These are phyloP conservation scores for Leishmania braziliensis DNA, from an alignment of 208 protist species.

Conservation along the genomic window DNA sequence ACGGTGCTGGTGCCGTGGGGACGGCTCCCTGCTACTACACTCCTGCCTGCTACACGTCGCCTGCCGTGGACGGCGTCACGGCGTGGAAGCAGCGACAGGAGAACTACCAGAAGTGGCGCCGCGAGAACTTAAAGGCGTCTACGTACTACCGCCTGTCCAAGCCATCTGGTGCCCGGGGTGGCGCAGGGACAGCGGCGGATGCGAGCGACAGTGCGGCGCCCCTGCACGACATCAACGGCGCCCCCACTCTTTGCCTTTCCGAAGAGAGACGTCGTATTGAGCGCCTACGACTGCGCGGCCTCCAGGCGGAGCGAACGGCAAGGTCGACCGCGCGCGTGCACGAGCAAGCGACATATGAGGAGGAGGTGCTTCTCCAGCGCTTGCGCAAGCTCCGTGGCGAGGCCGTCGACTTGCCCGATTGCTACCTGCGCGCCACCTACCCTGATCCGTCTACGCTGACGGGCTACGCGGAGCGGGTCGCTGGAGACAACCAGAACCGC, in stretches of 20 bases:
- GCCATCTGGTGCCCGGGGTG: background rate
- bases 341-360: conserved; percentile 10
- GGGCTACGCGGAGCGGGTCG: conserved; percentile 8
- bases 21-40: conserved; percentile 8
- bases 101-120: conserved; percentile 52
- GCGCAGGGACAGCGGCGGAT: background rate
- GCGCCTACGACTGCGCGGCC: conserved; percentile 28
- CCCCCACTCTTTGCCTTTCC: background rate
- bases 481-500: background rate
- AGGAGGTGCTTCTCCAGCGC: conserved; percentile 27
- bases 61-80: conserved; percentile 1
- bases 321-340: conserved; percentile 14
- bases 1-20: background rate
- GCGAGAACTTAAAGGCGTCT: conserved; percentile 17
- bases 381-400: conserved; percentile 36
- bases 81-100: conserved; percentile 37
- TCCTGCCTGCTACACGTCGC: conserved; percentile 31
- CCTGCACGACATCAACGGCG: background rate
- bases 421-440: conserved; percentile 46
- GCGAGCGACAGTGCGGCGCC: background rate
- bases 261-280: conserved; percentile 30
- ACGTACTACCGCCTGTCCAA: conserved; percentile 27
- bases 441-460: conserved; percentile 20
- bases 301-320: conserved; percentile 35
- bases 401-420: conserved; percentile 46